Evolutionary conservation across 768 basidiomycete genomes (phyloP).

Genomic region (Rhodotorula diobovata): DNA sequence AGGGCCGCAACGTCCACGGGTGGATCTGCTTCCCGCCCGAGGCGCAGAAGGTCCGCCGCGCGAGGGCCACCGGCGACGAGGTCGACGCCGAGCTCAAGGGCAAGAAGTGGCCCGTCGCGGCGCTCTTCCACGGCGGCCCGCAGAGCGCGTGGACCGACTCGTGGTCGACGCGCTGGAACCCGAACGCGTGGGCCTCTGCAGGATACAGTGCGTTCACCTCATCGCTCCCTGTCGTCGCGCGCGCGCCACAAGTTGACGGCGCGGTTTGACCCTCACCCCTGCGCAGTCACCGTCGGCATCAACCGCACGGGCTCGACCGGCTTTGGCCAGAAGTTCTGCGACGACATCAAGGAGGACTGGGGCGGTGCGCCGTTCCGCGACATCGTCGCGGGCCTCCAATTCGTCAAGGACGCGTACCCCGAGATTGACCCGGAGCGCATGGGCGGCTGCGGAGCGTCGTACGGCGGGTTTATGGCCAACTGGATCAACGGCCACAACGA

Average conservation of each 20-base stretch:
- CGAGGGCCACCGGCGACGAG: constrained; percentile 54
- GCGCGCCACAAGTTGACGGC: too few species aligned
- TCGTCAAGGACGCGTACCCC: constrained; percentile 44
- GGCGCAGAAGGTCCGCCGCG: constrained; percentile 52
- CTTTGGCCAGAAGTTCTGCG: constrained; percentile 44
- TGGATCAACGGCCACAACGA: constrained; percentile 86
- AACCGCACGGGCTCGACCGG: constrained; percentile 94
- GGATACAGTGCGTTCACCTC: constrained; percentile 58
- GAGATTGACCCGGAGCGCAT: constrained; percentile 49
- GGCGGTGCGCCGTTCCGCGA: constrained; percentile 47
- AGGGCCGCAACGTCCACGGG: constrained; percentile 71
- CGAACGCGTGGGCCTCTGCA: constrained; percentile 76
- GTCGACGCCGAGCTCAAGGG: constrained; percentile 15
- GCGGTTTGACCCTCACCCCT: background rate
- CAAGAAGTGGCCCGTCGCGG: constrained; percentile 67
- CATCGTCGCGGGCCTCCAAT: constrained; percentile 47
- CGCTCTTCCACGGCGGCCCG: constrained; percentile 54
- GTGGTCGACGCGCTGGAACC: constrained; percentile 80
- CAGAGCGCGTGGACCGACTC: constrained; percentile 76
- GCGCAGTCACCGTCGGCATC: constrained; percentile 66
- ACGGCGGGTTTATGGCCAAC: constrained; percentile 46
- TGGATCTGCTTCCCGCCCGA: constrained; percentile 78
- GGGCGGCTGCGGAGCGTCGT: constrained; percentile 47
- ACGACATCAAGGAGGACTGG: constrained; percentile 48
- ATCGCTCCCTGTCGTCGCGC: too few species aligned